Conservation (phyloP, 129 eudicot species). For the Arctium minus region DNA sequence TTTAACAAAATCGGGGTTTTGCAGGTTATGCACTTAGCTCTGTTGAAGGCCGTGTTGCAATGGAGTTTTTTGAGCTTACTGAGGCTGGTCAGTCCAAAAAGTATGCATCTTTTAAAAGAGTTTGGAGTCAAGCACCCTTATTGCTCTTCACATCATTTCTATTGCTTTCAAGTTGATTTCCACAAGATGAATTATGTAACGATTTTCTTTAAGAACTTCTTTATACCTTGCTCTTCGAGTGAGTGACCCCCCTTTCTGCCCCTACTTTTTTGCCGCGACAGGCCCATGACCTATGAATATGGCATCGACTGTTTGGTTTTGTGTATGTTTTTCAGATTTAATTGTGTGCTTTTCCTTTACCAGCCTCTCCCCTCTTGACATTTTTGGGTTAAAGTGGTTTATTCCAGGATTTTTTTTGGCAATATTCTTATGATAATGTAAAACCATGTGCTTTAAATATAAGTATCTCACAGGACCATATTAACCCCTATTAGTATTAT, state of each 20-base stretch:
- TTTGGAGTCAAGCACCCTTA: neutral
- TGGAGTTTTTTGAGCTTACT: slow-evolving; percentile 84
- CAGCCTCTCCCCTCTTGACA: too few species aligned
- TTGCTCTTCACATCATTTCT: neutral
- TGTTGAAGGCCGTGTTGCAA: slow-evolving; percentile 94
- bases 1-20: neutral
- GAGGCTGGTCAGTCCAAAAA: slow-evolving; percentile 90
- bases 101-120: slow-evolving; percentile 30
- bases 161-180: neutral
- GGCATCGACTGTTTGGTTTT: too few species aligned
- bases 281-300: neutral
- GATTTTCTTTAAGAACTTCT: neutral
- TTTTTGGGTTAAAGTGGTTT: too few species aligned
- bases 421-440: neutral
- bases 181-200: neutral
- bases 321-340: neutral
- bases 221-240: neutral
- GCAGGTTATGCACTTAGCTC: slow-evolving; percentile 93
- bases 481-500: neutral
- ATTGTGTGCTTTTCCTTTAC: too few species aligned
- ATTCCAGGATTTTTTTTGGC: neutral
- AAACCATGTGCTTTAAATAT: neutral
- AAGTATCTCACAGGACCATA: neutral
- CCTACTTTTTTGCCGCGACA: neutral
- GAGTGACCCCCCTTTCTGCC: neutral